A percentile compares a stretch with the other conserved stretches of the same genome.
These are phyloP conservation scores for Astrocystis sublimbata DNA, from an alignment of 495 filamentous ascomycete species.

Conservation along the genomic window DNA sequence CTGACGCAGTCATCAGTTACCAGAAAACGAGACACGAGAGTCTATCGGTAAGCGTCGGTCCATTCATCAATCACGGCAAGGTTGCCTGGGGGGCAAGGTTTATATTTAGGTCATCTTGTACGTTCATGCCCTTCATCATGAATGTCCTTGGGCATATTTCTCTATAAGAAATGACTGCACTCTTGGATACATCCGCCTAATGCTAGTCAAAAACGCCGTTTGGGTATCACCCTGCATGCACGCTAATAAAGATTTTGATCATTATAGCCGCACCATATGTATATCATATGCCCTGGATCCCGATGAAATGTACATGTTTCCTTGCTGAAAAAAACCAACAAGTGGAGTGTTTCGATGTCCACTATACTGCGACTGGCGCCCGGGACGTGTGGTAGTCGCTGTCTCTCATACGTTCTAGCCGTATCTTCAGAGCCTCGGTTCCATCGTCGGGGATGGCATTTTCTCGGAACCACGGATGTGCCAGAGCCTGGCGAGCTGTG, in stretches of 20 bases:
- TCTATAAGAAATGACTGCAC: constrained; percentile 33
- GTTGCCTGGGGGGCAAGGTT: constrained; percentile 14
- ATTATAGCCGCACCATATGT: constrained; percentile 10
- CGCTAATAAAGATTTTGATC: constrained; percentile 5
- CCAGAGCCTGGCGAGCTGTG: constrained; percentile 85
- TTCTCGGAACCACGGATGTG: constrained; percentile 95
- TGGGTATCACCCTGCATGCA: constrained; percentile 13
- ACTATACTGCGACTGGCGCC: constrained; percentile 23
- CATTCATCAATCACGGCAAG: background rate
- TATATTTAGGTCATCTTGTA: constrained; percentile 35
- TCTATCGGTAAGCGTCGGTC: background rate
- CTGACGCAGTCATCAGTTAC: background rate
- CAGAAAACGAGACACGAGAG: background rate
- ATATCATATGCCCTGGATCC: constrained; percentile 17
- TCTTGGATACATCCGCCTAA: constrained; percentile 30
- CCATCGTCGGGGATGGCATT: constrained; percentile 79
- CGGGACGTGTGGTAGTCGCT: constrained; percentile 29
- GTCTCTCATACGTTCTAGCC: constrained; percentile 51
- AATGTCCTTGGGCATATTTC: constrained; percentile 26
- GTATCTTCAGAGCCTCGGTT: constrained; percentile 83
- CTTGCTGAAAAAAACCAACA: constrained; percentile 23
- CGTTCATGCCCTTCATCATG: constrained; percentile 25
- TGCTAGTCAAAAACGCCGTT: constrained; percentile 15
- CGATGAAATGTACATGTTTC: constrained; percentile 32
- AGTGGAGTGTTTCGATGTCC: constrained; percentile 7